Conservation (phyloP, 225 moss, liverwort and hornwort genomes). For the Lunularia cruciata region DNA sequence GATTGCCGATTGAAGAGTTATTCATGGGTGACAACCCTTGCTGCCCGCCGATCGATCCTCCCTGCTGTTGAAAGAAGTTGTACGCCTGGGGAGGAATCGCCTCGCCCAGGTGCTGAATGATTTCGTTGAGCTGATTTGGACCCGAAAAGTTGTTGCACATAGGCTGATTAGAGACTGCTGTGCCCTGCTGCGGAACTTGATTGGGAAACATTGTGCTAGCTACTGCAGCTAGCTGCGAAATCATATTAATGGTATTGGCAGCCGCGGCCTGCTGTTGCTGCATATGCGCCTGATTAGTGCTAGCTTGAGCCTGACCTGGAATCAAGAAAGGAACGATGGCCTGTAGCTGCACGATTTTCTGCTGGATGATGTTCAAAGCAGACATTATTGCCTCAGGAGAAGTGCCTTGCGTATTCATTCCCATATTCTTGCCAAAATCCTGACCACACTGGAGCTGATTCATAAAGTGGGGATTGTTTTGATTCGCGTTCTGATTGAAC, state of each 20-base stretch:
- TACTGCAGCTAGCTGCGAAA: slow-evolving; percentile 70
- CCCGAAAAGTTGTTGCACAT: slow-evolving; percentile 56
- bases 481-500: slow-evolving; percentile 21
- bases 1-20: slow-evolving; percentile 32
- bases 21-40: slow-evolving; percentile 13
- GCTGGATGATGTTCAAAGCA: slow-evolving; percentile 65
- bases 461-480: slow-evolving; percentile 19
- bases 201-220: slow-evolving; percentile 55
- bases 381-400: slow-evolving; percentile 54
- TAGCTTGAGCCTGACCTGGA: slow-evolving; percentile 42
- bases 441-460: slow-evolving; percentile 23
- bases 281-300: slow-evolving; percentile 38
- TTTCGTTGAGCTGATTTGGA: slow-evolving; percentile 18
- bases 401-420: slow-evolving; percentile 8
- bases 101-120: slow-evolving; percentile 18
- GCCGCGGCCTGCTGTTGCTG: slow-evolving; percentile 66
- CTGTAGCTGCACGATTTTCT: slow-evolving; percentile 75
- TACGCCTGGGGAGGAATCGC: slow-evolving; percentile 26
- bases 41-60: slow-evolving; percentile 15
- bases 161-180: not conserved
- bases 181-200: slow-evolving; percentile 32
- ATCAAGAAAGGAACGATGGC: slow-evolving; percentile 66
- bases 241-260: slow-evolving; percentile 57
- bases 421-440: not conserved
- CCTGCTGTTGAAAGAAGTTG: slow-evolving; percentile 47